Base-by-base conservation (phyloP, 345 rosid genomes). In the Gossypioides kirkii region DNA sequence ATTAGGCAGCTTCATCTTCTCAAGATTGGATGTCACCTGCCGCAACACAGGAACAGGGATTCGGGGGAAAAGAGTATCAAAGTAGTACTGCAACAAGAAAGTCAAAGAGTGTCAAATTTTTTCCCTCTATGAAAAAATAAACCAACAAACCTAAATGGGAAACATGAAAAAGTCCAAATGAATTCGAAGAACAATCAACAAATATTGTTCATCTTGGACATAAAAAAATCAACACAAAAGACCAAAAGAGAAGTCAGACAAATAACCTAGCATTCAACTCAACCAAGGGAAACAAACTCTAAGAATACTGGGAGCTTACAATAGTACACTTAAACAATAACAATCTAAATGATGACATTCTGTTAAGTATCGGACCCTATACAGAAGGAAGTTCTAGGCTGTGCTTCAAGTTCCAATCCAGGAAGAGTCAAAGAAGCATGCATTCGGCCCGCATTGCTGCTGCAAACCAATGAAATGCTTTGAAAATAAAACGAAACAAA, bases 31-130 rank as follows among this genome's bases (percentile, higher is more conserved):
- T 52, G 67, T 83, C 66, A 89, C 80, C 84, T 87, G 98, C 55
- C 99, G 87, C 94, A 95, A 9, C 17, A 92, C 97, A 64, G 98
- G 98, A 60, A 95, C 96, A 59, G 99, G 99, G 71, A 95, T 88
- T 8, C 99, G 95, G 20, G 99, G 99, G 79, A 95, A 91, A 71
- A 95, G 88, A 17, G 97, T 92, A 80, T 95, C 99, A 61, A 92
- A 95, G 84, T 95, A 95, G 77, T 93, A 95, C 99, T 95, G 97
- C 84, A 77, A 67, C 54, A 71, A 53, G 49, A 70, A 61, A 76
- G 76, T 2, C 16, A 17, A 17, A 61, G 13, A 26, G 43, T 13
- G 64, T 61, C 60, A 76, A 62, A 50, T 54, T 20, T 26, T 47
- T 59, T 38, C 36, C 62, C 47, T 28, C 55, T 23, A 47, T 28